Base-by-base conservation (phyloP, 192 early-diverging fungal species). In the Coemansia sp. region DNA sequence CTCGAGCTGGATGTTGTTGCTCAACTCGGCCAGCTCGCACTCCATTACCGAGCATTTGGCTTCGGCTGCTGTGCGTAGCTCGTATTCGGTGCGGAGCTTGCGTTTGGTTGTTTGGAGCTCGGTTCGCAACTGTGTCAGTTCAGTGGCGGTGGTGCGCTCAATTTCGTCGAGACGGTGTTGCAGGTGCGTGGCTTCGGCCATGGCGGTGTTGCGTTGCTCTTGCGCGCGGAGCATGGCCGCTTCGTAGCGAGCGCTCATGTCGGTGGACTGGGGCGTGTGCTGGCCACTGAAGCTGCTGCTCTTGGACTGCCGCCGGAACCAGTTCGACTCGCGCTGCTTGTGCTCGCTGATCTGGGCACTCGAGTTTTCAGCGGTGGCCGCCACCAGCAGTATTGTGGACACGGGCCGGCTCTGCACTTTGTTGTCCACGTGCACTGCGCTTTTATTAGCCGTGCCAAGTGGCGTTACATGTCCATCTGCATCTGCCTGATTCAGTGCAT, bases 1-100 rank as follows among this genome's bases (percentile, higher is more conserved):
- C 64, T 78, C 75, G 16, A 62, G 61, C 57, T 78, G 75, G 54
- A 78, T 78, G 51, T 78, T 64, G 9, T 66, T 73, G 70, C 75
- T 78, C 55, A 78, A 56, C 67, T 78, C 75, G 5, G 75, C 75
- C 56, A 78, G 64, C 66, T 78, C 75, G 53, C 66, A 78, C 57
- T 78, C 75, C 75, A 78, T 78, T 14, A 59, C 39, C 53, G 71
- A 61, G 57, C 75, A 78, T 64, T 78, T 78, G 18, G 75, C 61
- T 59, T 78, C 75, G n/a, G 75, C 75, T 5, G 71, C 71, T 38
- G 75, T 73, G 43, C 75, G 75, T 64, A 78, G 61, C 56, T 78
- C 71, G 47, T 73, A 78, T 64, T 78, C 75, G 41, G 57, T 63
- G 14, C 53, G 38, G 51, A 69, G 60, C 63, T 73, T 72, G 57